Evolutionary conservation across 108 stramenopile genomes (phyloP).

Genomic region (Skeletonema costatum): DNA sequence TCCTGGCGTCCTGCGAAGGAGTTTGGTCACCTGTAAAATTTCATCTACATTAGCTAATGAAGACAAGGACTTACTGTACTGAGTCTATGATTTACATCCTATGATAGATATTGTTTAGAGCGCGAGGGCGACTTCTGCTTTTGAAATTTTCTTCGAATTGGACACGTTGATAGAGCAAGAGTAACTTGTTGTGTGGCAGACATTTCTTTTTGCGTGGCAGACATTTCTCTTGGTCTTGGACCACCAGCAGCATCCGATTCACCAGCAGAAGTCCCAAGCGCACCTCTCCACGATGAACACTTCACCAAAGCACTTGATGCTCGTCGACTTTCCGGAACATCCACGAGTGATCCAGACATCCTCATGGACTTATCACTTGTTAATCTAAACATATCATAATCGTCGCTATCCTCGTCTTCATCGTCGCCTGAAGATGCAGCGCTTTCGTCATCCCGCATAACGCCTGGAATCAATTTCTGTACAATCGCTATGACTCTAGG

Average conservation of each 20-base stretch:
- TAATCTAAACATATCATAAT: slow-evolving; percentile 30
- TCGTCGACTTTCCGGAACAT: not conserved
- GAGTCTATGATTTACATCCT: not conserved
- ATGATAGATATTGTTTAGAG: too few relatives aligned
- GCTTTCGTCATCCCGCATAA: not conserved
- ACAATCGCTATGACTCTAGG: slow-evolving; percentile 14
- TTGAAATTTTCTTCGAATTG: not conserved
- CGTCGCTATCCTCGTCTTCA: slow-evolving; percentile 11
- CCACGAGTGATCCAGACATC: not conserved
- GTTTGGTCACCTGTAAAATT: not conserved
- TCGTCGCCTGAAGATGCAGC: not conserved
- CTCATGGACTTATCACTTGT: not conserved
- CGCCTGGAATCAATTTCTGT: slow-evolving; percentile 7
- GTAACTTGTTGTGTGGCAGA: not conserved
- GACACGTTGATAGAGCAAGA: not conserved
- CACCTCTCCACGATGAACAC: not conserved
- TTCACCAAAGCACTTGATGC: not conserved
- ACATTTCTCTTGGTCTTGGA: not conserved
- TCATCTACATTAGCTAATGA: not conserved
- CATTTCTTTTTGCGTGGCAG: not conserved
- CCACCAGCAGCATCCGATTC: not conserved
- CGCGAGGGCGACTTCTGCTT: not conserved
- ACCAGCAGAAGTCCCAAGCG: not conserved
- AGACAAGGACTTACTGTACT: not conserved
- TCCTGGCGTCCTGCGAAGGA: not conserved